Base-by-base conservation (phyloP, 148 eudicot genomes). In the Silene conica region DNA sequence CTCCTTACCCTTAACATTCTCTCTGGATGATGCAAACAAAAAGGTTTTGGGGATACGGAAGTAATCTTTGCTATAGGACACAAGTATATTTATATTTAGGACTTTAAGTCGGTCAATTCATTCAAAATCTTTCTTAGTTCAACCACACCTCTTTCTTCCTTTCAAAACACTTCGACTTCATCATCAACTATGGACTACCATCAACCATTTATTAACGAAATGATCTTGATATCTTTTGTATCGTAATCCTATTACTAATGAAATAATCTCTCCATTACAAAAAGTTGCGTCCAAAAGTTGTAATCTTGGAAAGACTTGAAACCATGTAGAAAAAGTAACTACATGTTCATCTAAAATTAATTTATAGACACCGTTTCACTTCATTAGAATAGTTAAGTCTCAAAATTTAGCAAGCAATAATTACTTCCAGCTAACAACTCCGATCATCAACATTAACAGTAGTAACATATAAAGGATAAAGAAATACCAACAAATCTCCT, bases 401-500 rank as follows among this genome's bases (percentile, higher is more conserved):
- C 23, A 58, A 19, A 58, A 58, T 5, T n/a, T 8, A 58, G 25
- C 25, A 58, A 26, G 25, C 21, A 9, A 61, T 10, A 22, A 61
- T 61, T 61, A 23, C 20, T 58, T 58, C 23, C 9, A 58, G 41
- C 41, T 34, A 34, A 0, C 41, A 34, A 34, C 41, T 6, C 5
- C 5, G 41, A 34, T 34, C 41, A 34, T 34, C 41, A 4, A 58
- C 62, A 58, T 7, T 7, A 19, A 55, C 16, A 14, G 4, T 48
- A 38, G 21, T 48, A 6, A 19, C 52, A 28, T 28, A 57, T 31
- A 8, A 18, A n/a, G 62, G 13, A 18, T 25, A 73, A 41, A 58
- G 62, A 73, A 77, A 34, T 77, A 96, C 99, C 91, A 96, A 79
- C 26, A 96, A 81, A 85, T 96, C 99, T 69, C 85, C 91, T 57